Percentiles rank a stretch among this genome's conserved stretches.
phyloP scores from a whole-genome alignment of 2,329 filamentous ascomycete species.

The Plectosphaerella sp. region DNA sequence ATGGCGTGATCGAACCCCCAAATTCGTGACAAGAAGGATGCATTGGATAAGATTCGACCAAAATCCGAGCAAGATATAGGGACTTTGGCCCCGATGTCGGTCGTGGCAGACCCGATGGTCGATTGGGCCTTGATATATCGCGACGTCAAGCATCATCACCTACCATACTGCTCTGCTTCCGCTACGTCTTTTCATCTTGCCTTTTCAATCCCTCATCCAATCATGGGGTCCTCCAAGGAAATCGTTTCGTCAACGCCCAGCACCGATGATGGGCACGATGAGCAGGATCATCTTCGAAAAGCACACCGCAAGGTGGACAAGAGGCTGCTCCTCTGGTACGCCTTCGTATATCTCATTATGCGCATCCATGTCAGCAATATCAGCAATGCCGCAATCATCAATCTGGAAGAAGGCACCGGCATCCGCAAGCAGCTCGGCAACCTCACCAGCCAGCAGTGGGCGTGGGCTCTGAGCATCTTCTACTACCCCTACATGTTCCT shows the following conservation, averaged over 20 bases:
- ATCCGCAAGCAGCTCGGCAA: constrained; percentile 17
- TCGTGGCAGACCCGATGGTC: too few relatives aligned
- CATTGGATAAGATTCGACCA: too few relatives aligned
- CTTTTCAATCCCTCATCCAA: neutral
- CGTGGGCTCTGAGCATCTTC: constrained; percentile 18
- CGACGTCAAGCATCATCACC: too few relatives aligned
- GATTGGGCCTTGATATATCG: too few relatives aligned
- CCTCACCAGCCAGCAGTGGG: constrained; percentile 17
- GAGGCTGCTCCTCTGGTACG: constrained; percentile 17
- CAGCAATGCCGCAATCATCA: constrained; percentile 21
- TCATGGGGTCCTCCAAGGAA: neutral
- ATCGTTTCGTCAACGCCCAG: neutral
- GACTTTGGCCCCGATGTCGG: too few relatives aligned
- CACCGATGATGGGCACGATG: neutral
- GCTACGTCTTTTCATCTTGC: neutral
- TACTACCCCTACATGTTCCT: constrained; percentile 20
- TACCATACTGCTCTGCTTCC: neutral
- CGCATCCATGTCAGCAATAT: constrained; percentile 19
- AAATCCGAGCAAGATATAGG: too few relatives aligned
- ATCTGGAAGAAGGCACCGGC: constrained; percentile 19
- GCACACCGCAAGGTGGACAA: constrained; percentile 16
- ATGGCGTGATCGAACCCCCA: too few relatives aligned
- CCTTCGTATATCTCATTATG: constrained; percentile 18
- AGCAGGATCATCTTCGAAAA: constrained; percentile 4
- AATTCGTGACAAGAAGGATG: too few relatives aligned